A percentile compares a stretch with the other conserved stretches of the same genome.
Evolutionary conservation across 371 early-diverging fungal species (phyloP).

Genomic region (Mucor sp.): DNA sequence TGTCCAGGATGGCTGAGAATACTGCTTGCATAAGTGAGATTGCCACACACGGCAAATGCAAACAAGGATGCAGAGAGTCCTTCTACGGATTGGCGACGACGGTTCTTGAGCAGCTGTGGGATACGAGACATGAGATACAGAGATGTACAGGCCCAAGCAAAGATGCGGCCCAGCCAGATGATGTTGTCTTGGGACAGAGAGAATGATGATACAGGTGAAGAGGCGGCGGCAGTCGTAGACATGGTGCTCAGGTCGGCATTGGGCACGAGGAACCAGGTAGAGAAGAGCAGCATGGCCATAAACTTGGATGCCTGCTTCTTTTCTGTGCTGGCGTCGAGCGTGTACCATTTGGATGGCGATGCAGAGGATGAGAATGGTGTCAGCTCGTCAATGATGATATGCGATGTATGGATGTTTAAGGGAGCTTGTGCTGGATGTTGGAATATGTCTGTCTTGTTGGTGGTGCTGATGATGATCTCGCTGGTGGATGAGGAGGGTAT

Average conservation of each 20-base stretch:
- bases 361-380: conserved; percentile 48
- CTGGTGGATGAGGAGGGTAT: conserved; percentile 14
- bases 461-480: not conserved
- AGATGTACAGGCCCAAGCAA: conserved; percentile 66
- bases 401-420: conserved; percentile 25
- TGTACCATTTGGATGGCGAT: conserved; percentile 53
- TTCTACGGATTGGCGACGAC: conserved; percentile 58
- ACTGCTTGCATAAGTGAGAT: conserved; percentile 63
- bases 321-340: conserved; percentile 22
- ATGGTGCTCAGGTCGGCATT: not conserved
- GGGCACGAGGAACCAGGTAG: not conserved
- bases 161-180: conserved; percentile 51
- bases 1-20: conserved; percentile 57
- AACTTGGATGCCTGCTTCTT: conserved; percentile 5
- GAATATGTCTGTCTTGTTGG: conserved; percentile 19
- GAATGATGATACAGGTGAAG: not conserved
- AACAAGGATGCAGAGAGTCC: conserved; percentile 71
- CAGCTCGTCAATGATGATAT: conserved; percentile 23
- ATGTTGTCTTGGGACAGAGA: conserved; percentile 4
- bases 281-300: conserved; percentile 13
- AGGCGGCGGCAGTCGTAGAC: not conserved
- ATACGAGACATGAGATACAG: conserved; percentile 69
- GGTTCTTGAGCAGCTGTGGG: conserved; percentile 69
- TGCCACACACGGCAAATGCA: conserved; percentile 68
- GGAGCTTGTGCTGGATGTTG: conserved; percentile 46